phyloP scores from a whole-genome alignment of 2,329 filamentous ascomycete genomes.

The Teratosphaeria pseudoeucalypti region DNA sequence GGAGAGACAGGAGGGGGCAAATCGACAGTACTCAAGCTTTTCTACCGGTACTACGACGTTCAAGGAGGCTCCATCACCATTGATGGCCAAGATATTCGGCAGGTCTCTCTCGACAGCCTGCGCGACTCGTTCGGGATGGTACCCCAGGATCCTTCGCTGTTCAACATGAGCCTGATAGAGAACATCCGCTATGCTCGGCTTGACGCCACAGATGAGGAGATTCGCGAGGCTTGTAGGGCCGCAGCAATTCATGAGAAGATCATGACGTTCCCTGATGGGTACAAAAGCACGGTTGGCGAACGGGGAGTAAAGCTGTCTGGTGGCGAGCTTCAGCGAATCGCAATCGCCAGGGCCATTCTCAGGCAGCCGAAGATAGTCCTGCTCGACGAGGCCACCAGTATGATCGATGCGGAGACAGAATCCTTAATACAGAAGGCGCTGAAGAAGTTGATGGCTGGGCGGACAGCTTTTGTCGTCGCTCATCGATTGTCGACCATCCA shows the following conservation, averaged over 20 bases:
- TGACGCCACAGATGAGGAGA: constrained; percentile 50
- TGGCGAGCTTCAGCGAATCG: constrained; percentile 76
- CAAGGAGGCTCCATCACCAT: constrained; percentile 44
- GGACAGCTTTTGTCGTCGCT: constrained; percentile 70
- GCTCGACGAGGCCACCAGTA: constrained; percentile 67
- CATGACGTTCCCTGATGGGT: constrained; percentile 51
- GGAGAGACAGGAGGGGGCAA: constrained; percentile 55
- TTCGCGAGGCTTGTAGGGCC: constrained; percentile 49
- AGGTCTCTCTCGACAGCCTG: constrained; percentile 48
- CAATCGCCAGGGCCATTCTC: constrained; percentile 62
- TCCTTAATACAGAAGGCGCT: constrained; percentile 48
- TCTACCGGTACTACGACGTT: constrained; percentile 52
- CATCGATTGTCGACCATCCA: constrained; percentile 66
- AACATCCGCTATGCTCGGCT: constrained; percentile 55
- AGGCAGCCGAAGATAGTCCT: constrained; percentile 56
- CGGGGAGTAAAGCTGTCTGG: constrained; percentile 67
- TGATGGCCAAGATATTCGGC: constrained; percentile 50
- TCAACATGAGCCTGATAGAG: constrained; percentile 54
- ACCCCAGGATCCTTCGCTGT: constrained; percentile 53
- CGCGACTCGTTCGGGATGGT: constrained; percentile 52
- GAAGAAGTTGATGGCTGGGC: constrained; percentile 47
- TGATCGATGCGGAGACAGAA: constrained; percentile 48
- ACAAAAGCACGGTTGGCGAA: constrained; percentile 66
- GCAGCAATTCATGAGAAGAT: constrained; percentile 58
- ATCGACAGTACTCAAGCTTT: constrained; percentile 51